phyloP scores from a whole-genome alignment of 805 yeast species.

The Barnettozyma siamensis region DNA sequence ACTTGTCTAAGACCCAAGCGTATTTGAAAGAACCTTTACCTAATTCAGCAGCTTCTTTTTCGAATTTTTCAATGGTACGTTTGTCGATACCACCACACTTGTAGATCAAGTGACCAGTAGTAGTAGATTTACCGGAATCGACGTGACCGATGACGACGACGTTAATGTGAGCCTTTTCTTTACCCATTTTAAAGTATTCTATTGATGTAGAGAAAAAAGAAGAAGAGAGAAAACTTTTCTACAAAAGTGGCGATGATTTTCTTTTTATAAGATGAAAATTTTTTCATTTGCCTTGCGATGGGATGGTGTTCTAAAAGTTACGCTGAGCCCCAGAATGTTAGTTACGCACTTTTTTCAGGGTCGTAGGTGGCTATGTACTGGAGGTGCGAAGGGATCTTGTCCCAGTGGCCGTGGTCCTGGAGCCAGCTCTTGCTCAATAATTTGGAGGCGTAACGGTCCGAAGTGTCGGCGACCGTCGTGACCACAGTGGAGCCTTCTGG shows the following conservation, averaged over 20 bases:
- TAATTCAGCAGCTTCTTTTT: slow-evolving; percentile 96
- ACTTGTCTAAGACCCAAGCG: slow-evolving; percentile 96
- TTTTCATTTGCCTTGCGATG: not conserved
- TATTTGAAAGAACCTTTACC: slow-evolving; percentile 96
- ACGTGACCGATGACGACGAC: slow-evolving; percentile 99
- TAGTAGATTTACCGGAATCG: slow-evolving; percentile 98
- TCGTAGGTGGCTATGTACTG: slow-evolving; percentile 12
- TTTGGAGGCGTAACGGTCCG: slow-evolving; percentile 21
- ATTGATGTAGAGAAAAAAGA: slow-evolving; percentile 6
- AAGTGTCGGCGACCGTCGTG: slow-evolving; percentile 21
- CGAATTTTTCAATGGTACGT: slow-evolving; percentile 98
- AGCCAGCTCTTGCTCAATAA: slow-evolving; percentile 19
- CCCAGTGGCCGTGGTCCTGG: slow-evolving; percentile 19
- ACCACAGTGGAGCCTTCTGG: slow-evolving; percentile 24
- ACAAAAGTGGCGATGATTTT: slow-evolving; percentile 5
- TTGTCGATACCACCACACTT: slow-evolving; percentile 99
- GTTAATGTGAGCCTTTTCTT: slow-evolving; percentile 73
- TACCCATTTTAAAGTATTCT: slow-evolving; percentile 10
- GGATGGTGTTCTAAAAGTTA: not conserved
- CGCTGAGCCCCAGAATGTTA: too few relatives aligned
- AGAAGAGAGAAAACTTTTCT: slow-evolving; percentile 6
- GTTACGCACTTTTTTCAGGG: too few relatives aligned
- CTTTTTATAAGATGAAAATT: not conserved
- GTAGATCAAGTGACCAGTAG: slow-evolving; percentile 98
- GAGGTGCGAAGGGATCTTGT: slow-evolving; percentile 15